Evolutionary conservation across 225 moss, liverwort and hornwort genomes (phyloP).

Genomic region (Straminergon stramineum): DNA sequence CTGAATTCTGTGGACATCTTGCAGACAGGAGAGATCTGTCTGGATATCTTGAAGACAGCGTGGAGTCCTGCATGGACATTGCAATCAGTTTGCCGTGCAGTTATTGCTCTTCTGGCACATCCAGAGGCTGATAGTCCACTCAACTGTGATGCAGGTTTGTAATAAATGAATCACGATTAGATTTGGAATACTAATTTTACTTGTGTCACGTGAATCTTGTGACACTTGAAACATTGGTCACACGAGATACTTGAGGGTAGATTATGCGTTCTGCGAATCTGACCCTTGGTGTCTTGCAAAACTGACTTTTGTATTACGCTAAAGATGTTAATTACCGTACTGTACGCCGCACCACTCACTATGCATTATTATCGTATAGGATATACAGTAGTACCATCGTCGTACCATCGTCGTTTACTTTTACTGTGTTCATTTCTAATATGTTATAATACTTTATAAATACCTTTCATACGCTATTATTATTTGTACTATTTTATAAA

Average conservation of each 20-base stretch:
- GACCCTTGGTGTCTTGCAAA: background rate
- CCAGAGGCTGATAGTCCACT: constrained; percentile 99
- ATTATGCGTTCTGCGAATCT: background rate
- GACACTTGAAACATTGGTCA: background rate
- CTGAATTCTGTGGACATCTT: background rate
- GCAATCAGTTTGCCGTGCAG: constrained; percentile 98
- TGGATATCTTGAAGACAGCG: constrained; percentile 97
- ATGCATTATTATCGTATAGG: background rate
- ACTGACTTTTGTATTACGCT: background rate
- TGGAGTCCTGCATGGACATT: constrained; percentile 99
- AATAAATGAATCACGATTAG: background rate
- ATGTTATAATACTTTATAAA: background rate
- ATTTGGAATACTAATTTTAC: background rate
- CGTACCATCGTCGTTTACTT: background rate
- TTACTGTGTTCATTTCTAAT: background rate
- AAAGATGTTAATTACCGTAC: background rate
- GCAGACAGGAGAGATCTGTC: constrained; percentile 97
- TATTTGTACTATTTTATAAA: background rate
- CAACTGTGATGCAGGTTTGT: constrained; percentile 91
- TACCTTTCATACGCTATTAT: background rate
- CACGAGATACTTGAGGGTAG: background rate
- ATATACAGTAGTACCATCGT: background rate
- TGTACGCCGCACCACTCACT: background rate
- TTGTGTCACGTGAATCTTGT: background rate
- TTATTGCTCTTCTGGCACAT: constrained; percentile 96